Base-by-base conservation (phyloP, 2,329 filamentous ascomycete genomes). In the Ophiostoma fasciatum region DNA sequence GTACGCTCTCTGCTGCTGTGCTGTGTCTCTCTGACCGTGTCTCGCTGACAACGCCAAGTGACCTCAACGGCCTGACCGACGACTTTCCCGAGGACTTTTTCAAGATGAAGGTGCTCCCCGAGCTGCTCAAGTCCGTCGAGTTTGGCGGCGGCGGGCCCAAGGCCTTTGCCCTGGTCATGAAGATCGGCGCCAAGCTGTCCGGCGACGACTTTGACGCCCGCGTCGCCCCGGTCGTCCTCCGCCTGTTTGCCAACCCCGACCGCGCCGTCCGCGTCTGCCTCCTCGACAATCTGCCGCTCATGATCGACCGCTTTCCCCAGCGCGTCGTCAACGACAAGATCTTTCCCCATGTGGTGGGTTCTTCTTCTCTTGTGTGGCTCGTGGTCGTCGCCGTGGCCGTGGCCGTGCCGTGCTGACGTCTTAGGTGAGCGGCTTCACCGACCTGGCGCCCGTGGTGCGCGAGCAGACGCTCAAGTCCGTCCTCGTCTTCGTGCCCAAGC, bases 71-170 rank as follows among this genome's bases (percentile, higher is more conserved):
- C 41, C 68, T 94, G 5, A 80, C 84, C 0, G 84, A 94, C 46
- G 87, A 98, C 55, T 94, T 96, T 42, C 90, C 90, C 0, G 88
- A 94, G 51, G 90, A 96, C 41, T 98, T 94, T 56, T 94, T 96
- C 66, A 93, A 92, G 53, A 82, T 93, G 69, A 98, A 96, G 51
- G 76, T 98, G 4, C 66, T 98, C 8, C 90, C 90, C 0, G 90
- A 98, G 52, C 63, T 98, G 21, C 68, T 98, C n/a, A 98, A 96
- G 53, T 94, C 87, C 0, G 85, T 96, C n/a, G 90, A 98, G 51
- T 98, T 94, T 55, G 90, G 90, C 7, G 90, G 88, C 10, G 90
- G 90, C 20, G 90, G 90, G 0, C 82, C 88, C 0, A 92, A 93
- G 51, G 87, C 93, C 1, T 82, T 98, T 41, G 62, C 68, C 1